These are phyloP conservation scores for Phytophthora foliorum DNA, from an alignment of 352 stramenopile genomes.

Conservation along the genomic window DNA sequence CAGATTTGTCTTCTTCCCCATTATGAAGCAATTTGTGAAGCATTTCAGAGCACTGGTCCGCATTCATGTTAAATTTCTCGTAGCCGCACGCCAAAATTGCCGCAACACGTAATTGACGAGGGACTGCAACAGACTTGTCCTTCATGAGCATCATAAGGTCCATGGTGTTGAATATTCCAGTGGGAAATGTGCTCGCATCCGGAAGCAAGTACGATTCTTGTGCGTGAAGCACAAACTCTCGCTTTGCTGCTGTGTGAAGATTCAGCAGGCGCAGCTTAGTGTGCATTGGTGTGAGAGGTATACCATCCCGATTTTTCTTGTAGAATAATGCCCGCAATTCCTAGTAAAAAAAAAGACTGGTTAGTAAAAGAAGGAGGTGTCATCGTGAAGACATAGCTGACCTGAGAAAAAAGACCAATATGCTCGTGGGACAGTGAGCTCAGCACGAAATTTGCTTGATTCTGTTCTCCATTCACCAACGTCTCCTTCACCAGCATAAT, in stretches of 20 bases:
- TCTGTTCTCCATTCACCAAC: slow-evolving; percentile 74
- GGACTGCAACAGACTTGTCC: slow-evolving; percentile 67
- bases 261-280: slow-evolving; percentile 80
- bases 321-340: slow-evolving; percentile 84
- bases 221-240: slow-evolving; percentile 68
- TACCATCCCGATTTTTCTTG: slow-evolving; percentile 54
- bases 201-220: slow-evolving; percentile 74
- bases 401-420: slow-evolving; percentile 78
- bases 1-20: slow-evolving; percentile 70
- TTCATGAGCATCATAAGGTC: slow-evolving; percentile 88
- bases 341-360: slow-evolving; percentile 31
- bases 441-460: slow-evolving; percentile 90
- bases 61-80: slow-evolving; percentile 72
- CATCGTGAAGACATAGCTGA: slow-evolving; percentile 15
- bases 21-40: slow-evolving; percentile 70
- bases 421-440: slow-evolving; percentile 82
- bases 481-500: slow-evolving; percentile 86
- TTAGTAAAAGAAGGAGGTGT: background rate
- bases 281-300: slow-evolving; percentile 63
- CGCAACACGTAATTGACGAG: slow-evolving; percentile 71
- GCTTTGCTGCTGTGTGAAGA: slow-evolving; percentile 78
- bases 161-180: slow-evolving; percentile 83
- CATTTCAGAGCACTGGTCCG: slow-evolving; percentile 67
- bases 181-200: slow-evolving; percentile 59
- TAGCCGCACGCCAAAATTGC: slow-evolving; percentile 84